phyloP scores from a whole-genome alignment of 352 stramenopile species.

The Pythium angustatum region DNA sequence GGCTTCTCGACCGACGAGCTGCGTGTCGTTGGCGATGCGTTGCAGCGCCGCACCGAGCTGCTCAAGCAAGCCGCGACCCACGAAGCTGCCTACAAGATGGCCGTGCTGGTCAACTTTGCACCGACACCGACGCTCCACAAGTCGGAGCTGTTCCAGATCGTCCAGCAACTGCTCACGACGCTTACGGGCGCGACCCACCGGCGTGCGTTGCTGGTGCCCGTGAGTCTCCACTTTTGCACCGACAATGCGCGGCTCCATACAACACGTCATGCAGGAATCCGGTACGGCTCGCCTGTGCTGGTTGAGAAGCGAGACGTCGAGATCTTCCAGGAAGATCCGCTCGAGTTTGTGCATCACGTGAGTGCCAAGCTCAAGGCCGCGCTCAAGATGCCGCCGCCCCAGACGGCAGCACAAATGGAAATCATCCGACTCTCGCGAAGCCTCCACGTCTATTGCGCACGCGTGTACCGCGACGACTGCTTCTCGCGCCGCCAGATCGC shows the following conservation, averaged over 20 bases:
- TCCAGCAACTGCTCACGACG: conserved; percentile 51
- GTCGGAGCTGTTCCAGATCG: conserved; percentile 52
- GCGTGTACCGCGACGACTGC: conserved; percentile 64
- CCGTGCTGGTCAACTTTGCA: conserved; percentile 56
- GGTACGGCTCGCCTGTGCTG: conserved; percentile 66
- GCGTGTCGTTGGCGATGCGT: conserved; percentile 31
- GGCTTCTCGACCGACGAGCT: conserved; percentile 32
- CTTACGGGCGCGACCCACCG: conserved; percentile 41
- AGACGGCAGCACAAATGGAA: conserved; percentile 63
- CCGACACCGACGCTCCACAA: conserved; percentile 35
- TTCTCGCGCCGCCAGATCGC: conserved; percentile 72
- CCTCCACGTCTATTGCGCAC: conserved; percentile 71
- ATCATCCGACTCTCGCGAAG: conserved; percentile 65
- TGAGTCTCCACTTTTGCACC: conserved; percentile 65
- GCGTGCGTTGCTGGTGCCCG: conserved; percentile 57
- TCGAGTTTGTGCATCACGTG: conserved; percentile 66
- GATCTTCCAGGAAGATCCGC: conserved; percentile 61
- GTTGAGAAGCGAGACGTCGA: conserved; percentile 56
- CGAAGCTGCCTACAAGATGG: conserved; percentile 66
- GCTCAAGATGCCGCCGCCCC: conserved; percentile 59
- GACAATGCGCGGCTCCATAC: conserved; percentile 47
- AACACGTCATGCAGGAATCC: conserved; percentile 52
- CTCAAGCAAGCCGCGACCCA: conserved; percentile 42
- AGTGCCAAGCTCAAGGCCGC: conserved; percentile 52
- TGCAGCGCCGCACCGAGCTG: conserved; percentile 49